These are phyloP conservation scores for Antarctomyces pellizariae DNA, from an alignment of 495 filamentous ascomycete genomes.

Conservation along the genomic window DNA sequence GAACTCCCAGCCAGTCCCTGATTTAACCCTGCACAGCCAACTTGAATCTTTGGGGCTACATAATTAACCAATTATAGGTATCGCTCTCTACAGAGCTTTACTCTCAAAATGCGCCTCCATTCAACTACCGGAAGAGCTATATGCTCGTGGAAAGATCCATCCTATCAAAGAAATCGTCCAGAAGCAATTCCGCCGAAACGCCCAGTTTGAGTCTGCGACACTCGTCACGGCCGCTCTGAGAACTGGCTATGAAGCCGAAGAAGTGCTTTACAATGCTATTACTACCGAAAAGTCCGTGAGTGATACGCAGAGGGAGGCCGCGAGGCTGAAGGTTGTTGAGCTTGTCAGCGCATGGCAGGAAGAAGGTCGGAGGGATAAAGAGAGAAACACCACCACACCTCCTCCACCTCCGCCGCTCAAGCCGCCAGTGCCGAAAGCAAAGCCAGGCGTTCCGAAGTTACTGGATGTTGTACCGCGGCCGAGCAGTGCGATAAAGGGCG, in stretches of 20 bases:
- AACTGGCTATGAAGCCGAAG: conserved; percentile 27
- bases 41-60: too few species aligned
- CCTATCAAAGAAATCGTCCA: conserved; percentile 23
- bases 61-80: conserved; percentile 8
- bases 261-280: too few species aligned
- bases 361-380: too few species aligned
- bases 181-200: conserved; percentile 28
- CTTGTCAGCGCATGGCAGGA: too few species aligned
- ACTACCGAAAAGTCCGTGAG: too few species aligned
- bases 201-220: conserved; percentile 20
- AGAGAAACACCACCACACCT: background rate
- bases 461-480: conserved; percentile 9
- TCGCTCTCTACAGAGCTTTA: conserved; percentile 11
- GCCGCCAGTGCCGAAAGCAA: background rate
- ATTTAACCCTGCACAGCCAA: too few species aligned
- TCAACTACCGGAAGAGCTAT: conserved; percentile 5
- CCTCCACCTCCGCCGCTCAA: background rate
- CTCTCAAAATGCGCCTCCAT: conserved; percentile 8
- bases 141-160: conserved; percentile 3
- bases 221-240: conserved; percentile 20
- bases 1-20: too few species aligned
- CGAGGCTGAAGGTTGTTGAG: too few species aligned
- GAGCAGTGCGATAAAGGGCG: conserved; percentile 4
- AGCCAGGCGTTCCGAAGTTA: conserved; percentile 7
- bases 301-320: too few species aligned